Evolutionary conservation across 805 yeast genomes (phyloP).

Genomic region (Yamadazyma nakazawae): DNA sequence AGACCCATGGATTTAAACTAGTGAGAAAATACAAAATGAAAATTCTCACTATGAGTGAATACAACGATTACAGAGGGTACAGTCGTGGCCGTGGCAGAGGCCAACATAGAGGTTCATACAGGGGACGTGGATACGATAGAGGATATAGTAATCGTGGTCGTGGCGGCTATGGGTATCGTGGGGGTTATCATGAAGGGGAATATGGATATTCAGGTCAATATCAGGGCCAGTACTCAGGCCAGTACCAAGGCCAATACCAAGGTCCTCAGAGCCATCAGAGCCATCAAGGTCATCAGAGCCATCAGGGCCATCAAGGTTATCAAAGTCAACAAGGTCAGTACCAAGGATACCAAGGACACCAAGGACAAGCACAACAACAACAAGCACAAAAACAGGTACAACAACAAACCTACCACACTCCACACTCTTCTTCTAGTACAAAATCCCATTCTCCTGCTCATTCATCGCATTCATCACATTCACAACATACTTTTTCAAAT

Average conservation of each 20-base stretch:
- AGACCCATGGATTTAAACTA: neutral
- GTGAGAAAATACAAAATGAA: neutral
- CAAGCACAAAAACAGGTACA: neutral
- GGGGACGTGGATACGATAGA: conserved; percentile 17
- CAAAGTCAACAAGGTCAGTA: too few species aligned
- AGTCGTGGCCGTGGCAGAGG: conserved; percentile 14
- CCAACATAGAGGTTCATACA: conserved; percentile 16
- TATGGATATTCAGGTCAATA: neutral
- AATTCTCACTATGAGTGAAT: conserved; percentile 10
- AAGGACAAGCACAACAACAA: neutral
- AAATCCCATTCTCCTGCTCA: neutral
- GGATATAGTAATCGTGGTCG: conserved; percentile 15
- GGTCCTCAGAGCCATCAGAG: too few species aligned
- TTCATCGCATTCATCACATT: neutral
- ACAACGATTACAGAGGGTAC: conserved; percentile 10
- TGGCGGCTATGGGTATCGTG: neutral
- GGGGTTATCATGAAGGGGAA: neutral
- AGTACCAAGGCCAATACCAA: neutral
- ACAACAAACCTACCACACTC: neutral
- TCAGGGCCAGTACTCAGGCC: neutral
- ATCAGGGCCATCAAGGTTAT: neutral
- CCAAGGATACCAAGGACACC: conserved; percentile 2
- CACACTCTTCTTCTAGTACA: neutral
- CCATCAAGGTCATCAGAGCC: conserved; percentile 8
- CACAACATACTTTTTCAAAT: neutral